Evolutionary conservation across 148 eudicot species (phyloP).

Genomic region (Mesembryanthemum crystallinum): DNA sequence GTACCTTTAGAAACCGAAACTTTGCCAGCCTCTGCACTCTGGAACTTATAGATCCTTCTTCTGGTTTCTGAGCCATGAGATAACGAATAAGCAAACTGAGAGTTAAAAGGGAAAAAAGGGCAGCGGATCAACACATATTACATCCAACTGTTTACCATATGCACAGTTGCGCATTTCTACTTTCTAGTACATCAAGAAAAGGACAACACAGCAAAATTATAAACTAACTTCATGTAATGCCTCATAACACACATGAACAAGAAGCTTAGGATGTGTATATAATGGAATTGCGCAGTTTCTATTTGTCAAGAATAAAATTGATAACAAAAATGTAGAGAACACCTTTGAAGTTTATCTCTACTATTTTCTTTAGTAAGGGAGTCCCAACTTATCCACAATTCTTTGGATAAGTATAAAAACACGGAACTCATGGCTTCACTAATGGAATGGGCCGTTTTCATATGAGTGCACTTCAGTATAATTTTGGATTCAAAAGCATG

Average conservation of each 20-base stretch:
- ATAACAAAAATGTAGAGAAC: too few relatives aligned
- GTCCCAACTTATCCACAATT: too few relatives aligned
- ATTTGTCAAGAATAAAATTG: too few relatives aligned
- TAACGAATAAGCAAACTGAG: slow-evolving; percentile 4
- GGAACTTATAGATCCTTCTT: slow-evolving; percentile 91
- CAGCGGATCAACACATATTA: neutral
- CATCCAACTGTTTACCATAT: neutral
- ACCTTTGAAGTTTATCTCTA: too few relatives aligned
- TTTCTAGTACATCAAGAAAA: neutral
- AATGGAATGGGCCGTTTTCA: too few relatives aligned
- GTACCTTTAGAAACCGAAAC: slow-evolving; percentile 93
- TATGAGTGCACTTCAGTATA: too few relatives aligned
- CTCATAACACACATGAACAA: slow-evolving; percentile 1
- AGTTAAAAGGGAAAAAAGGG: neutral
- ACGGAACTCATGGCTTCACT: too few relatives aligned
- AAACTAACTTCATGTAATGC: neutral
- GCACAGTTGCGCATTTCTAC: neutral
- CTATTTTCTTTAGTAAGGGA: too few relatives aligned
- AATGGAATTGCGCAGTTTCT: too few relatives aligned
- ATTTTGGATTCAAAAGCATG: too few relatives aligned
- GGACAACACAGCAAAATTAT: neutral
- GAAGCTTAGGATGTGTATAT: neutral
- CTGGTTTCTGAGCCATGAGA: slow-evolving; percentile 66
- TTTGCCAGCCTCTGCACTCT: slow-evolving; percentile 96
- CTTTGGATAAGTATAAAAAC: too few relatives aligned